Conservation (phyloP, 1,284 basidiomycete species). For the Cryptococcus amylolentus region DNA sequence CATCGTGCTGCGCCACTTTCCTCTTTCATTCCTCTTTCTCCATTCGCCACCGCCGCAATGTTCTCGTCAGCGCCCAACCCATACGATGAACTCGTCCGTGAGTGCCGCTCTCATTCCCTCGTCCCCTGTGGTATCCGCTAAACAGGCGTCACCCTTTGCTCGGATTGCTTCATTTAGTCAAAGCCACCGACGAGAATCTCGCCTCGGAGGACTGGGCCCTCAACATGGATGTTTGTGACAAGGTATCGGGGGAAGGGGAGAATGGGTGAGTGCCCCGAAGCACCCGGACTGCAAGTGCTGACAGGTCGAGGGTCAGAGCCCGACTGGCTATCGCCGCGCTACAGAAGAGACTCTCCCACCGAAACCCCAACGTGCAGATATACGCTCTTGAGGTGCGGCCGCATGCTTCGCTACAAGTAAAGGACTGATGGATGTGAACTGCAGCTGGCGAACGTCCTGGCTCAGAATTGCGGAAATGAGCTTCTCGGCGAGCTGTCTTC, state of each 20-base stretch:
- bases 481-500: conserved; percentile 85
- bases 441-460: conserved; percentile 75
- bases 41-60: conserved; percentile 35
- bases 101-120: conserved; percentile 42
- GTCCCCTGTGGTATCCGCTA: conserved; percentile 3
- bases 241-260: conserved; percentile 82
- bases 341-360: conserved; percentile 85
- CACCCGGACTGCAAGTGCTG: neutral
- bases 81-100: conserved; percentile 91
- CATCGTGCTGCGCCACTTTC: neutral
- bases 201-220: conserved; percentile 95
- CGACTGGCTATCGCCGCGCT: conserved; percentile 79
- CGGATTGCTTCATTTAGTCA: conserved; percentile 55
- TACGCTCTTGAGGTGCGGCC: conserved; percentile 67
- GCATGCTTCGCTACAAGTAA: neutral
- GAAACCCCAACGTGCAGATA: conserved; percentile 94
- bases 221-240: conserved; percentile 93
- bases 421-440: neutral
- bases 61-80: conserved; percentile 60
- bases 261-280: conserved; percentile 59
- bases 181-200: conserved; percentile 92
- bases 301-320: conserved; percentile 57
- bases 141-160: neutral
- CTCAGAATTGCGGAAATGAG: conserved; percentile 83
- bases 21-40: neutral